Base-by-base conservation (phyloP, 2,329 filamentous ascomycete genomes). In the Huntiella savannae region DNA sequence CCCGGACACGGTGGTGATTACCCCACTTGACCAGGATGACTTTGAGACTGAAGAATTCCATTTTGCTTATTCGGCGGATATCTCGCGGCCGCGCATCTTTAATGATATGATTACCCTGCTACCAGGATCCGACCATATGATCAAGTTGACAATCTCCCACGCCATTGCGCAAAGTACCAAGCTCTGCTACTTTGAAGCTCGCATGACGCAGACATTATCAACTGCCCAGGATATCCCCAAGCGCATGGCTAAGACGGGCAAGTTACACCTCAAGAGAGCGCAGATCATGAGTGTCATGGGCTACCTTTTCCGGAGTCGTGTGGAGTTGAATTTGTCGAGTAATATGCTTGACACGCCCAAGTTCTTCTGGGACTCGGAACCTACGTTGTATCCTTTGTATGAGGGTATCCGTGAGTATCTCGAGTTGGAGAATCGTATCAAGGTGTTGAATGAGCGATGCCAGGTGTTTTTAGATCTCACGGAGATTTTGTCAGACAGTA, bases 91-190 rank as follows among this genome's bases (percentile, higher is more conserved):
- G 4, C 75, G 91, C 48, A 82, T 98, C 28, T 98, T 92, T 66
- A 96, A 98, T 63, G 91, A 98, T 61, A 98, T 98, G 91, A 96
- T 98, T 55, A 98, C 91, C 0, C 67, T 98, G 39, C 73, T 92
- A 52, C 92, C 85, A 50, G 79, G 84, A 35, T 75, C 71, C 22
- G 91, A 98, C 63, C 91, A 98, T 63, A 96, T 98, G 88, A 93
- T 96, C 59, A 96, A 96, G 63, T 70, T 98, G 12, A 86, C 88
- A 33, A 98, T 98, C 66, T 92, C 83, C 60, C 91, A 98, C 59
- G 91, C 87, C 34, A 95, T 98, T 54, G 86, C 86, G 1, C 91
- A 98, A 62, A 95, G 87, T 60, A 98, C 91, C 0, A 96, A 95
- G 61, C 67, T 98, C 36, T 91, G 82, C 58, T 85, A 91, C 59